Evolutionary conservation across 208 protist genomes (phyloP).

Genomic region (Trypanosoma vivax): DNA sequence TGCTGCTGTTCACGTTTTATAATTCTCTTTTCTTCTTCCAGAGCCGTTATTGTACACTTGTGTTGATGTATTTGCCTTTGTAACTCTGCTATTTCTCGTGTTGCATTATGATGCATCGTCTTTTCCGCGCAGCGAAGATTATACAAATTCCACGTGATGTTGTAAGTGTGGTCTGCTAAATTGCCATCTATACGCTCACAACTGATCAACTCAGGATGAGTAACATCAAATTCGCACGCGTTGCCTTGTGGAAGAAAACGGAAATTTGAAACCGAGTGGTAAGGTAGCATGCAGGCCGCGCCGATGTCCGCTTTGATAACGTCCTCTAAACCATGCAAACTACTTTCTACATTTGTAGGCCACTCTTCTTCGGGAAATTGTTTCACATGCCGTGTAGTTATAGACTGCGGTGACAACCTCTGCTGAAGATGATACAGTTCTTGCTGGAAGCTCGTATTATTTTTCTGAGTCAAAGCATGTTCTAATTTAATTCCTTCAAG

Average conservation of each 20-base stretch:
- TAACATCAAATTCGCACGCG: slow-evolving; percentile 20
- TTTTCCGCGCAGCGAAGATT: too few species aligned
- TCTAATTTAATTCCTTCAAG: too few species aligned
- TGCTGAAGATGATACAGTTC: slow-evolving; percentile 2
- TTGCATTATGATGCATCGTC: too few species aligned
- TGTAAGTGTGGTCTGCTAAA: slow-evolving; percentile 14
- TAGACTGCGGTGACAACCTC: neutral
- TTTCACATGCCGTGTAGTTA: slow-evolving; percentile 17
- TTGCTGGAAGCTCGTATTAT: too few species aligned
- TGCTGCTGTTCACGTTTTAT: neutral
- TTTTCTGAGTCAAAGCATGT: too few species aligned
- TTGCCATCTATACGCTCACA: slow-evolving; percentile 14
- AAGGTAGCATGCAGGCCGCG: slow-evolving; percentile 25
- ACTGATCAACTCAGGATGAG: slow-evolving; percentile 1
- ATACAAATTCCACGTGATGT: slow-evolving; percentile 18
- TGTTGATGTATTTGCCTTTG: too few species aligned
- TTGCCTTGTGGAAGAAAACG: slow-evolving; percentile 24
- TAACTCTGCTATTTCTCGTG: too few species aligned
- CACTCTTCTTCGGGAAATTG: slow-evolving; percentile 25
- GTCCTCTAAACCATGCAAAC: slow-evolving; percentile 16
- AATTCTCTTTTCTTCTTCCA: slow-evolving; percentile 6
- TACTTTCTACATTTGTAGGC: slow-evolving; percentile 15
- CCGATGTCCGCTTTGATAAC: slow-evolving; percentile 21
- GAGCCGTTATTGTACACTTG: slow-evolving; percentile 17
- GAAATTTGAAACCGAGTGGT: slow-evolving; percentile 14